Percentiles rank a stretch among this genome's conserved stretches.
Evolutionary conservation across 768 basidiomycete species (phyloP).

Genomic region (Lactarius trivialis): DNA sequence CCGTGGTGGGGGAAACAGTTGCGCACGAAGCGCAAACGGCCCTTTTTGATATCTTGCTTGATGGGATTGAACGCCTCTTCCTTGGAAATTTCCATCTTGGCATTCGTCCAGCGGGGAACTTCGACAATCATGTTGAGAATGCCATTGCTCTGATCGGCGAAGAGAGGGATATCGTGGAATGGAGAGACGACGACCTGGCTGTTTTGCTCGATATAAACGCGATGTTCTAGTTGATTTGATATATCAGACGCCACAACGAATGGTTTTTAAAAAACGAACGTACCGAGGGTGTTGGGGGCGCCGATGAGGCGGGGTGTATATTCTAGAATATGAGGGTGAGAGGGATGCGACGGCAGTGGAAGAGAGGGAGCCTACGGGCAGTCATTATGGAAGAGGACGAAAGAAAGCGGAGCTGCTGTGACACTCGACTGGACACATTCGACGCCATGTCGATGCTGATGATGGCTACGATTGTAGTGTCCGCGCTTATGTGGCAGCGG

Average conservation of each 20-base stretch:
- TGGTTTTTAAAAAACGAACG: constrained; percentile 16
- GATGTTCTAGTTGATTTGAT: constrained; percentile 60
- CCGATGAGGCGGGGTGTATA: constrained; percentile 75
- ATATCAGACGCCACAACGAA: not conserved
- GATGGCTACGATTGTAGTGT: not conserved
- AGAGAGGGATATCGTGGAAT: constrained; percentile 97
- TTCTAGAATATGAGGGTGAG: constrained; percentile 35
- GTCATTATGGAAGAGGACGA: constrained; percentile 46
- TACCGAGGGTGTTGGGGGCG: constrained; percentile 91
- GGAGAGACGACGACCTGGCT: constrained; percentile 74
- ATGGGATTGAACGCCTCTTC: constrained; percentile 99
- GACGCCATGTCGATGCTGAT: constrained; percentile 6
- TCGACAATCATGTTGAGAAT: constrained; percentile 99
- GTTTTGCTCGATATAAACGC: constrained; percentile 89
- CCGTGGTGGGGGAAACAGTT: constrained; percentile 99
- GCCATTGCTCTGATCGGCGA: constrained; percentile 90
- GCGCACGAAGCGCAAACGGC: constrained; percentile 91
- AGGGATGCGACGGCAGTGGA: constrained; percentile 12
- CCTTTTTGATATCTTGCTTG: constrained; percentile 98
- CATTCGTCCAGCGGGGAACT: constrained; percentile 99
- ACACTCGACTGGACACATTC: constrained; percentile 39
- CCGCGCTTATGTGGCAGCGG: not conserved
- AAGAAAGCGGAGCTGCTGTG: constrained; percentile 57
- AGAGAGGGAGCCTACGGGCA: constrained; percentile 40
- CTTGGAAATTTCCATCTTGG: constrained; percentile 99